A percentile compares a stretch with the other conserved stretches of the same genome.
phyloP scores from a whole-genome alignment of 1,284 basidiomycete species.

The Ceratobasidium theobromae region DNA sequence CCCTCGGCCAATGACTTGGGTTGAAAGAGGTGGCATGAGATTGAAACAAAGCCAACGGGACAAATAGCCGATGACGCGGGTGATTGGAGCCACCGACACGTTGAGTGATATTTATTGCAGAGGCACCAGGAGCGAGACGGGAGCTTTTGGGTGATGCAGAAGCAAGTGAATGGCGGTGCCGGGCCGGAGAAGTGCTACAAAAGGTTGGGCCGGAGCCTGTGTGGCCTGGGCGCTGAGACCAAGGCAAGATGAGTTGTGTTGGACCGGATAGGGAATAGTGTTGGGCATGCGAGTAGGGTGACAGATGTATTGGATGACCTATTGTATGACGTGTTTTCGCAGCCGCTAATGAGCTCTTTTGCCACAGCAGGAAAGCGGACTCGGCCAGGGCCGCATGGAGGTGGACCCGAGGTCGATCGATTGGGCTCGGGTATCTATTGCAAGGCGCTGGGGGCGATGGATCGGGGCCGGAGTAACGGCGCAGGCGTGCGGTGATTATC shows the following conservation, averaged over 20 bases:
- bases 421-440: slow-evolving; percentile 5
- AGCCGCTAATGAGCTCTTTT: neutral
- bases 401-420: neutral
- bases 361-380: neutral
- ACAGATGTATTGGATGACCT: too few relatives aligned
- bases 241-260: too few relatives aligned
- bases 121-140: neutral
- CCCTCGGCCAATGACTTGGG: too few relatives aligned
- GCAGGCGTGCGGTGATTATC: slow-evolving; percentile 11
- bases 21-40: too few relatives aligned
- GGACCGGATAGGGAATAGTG: neutral
- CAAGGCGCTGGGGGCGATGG: neutral
- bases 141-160: neutral
- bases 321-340: neutral
- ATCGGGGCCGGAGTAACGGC: slow-evolving; percentile 20
- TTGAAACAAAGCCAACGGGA: neutral
- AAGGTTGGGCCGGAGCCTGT: neutral
- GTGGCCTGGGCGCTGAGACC: too few relatives aligned
- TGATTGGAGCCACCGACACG: neutral
- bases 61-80: neutral
- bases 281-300: too few relatives aligned
- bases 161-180: neutral
- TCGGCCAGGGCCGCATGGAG: neutral
- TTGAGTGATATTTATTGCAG: neutral
- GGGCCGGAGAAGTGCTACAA: neutral